Base-by-base conservation (phyloP, 768 basidiomycete species). In the Albatrellus ellisii region DNA sequence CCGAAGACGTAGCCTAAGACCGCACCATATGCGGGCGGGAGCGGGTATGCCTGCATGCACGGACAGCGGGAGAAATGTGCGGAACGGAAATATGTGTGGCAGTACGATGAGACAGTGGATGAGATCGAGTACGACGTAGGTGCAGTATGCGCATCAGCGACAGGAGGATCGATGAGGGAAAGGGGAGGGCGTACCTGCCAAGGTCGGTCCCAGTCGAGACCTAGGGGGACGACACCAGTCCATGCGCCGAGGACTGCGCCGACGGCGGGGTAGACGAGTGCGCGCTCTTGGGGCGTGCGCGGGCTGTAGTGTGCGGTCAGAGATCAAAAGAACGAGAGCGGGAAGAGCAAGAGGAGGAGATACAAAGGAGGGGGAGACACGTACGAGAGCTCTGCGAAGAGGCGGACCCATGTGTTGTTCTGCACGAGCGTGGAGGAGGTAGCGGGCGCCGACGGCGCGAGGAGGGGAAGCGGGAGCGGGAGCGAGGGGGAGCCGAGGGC, bases 171-270 rank as follows among this genome's bases (percentile, higher is more conserved):
- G 9, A 39, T 35, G 26, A 44, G 31, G n/a, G 20, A 22, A 36
- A 8, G 9, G 25, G 14, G 41, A 18, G 7, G 12, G 39, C 28
- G 27, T 41, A 86, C 90, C 81, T 97, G 94, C 92, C 92, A 97
- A 6, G 92, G 88, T 27, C 89, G 72, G 55, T 91, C 91, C 94
- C 94, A 98, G 61, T 98, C 94, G 14, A 98, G 74, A 0, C 88
- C 84, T 35, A 91, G 79, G 2, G 89, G 86, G 35, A 92, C 66
- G 8, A 72, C 75, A 12, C 90, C 91, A 11, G 71, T 26, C 92
- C 90, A 95, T 33, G 72, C 68, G 4, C 92, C 94, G 15, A 79
- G 22, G 32, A 83, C 49, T 0, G 84, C 65, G 29, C 87, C 87
- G 20, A 80, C 53, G 9, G 73, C 72, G 12, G 94, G 87, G 52